A percentile compares a stretch with the other conserved stretches of the same genome.
These are phyloP conservation scores for Fusarium fracticaudum DNA, from an alignment of 2,329 filamentous ascomycete species.

Conservation along the genomic window DNA sequence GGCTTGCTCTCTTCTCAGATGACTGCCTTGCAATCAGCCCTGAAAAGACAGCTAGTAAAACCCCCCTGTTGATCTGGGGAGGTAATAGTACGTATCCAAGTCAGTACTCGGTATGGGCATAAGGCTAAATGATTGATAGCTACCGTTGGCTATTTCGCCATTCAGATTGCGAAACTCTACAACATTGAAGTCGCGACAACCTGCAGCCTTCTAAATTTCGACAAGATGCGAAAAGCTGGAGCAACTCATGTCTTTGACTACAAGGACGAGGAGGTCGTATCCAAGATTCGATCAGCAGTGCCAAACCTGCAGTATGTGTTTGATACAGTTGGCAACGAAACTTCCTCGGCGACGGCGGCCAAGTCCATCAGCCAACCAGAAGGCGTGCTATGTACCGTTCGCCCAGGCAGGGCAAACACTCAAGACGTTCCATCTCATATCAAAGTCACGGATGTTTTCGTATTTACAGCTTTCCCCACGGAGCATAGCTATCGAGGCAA, in stretches of 20 bases:
- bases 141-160: constrained; percentile 30
- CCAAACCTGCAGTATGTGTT: constrained; percentile 50
- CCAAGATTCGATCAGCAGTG: constrained; percentile 45
- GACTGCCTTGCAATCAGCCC: constrained; percentile 46
- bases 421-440: constrained; percentile 45
- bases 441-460: constrained; percentile 54
- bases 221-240: constrained; percentile 44
- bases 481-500: constrained; percentile 48
- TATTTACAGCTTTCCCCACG: constrained; percentile 55
- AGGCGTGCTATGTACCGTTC: constrained; percentile 52
- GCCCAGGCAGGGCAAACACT: constrained; percentile 53
- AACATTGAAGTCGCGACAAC: constrained; percentile 48
- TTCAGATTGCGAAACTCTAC: constrained; percentile 47
- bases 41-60: background rate
- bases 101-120: too few species aligned
- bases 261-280: constrained; percentile 46
- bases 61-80: constrained; percentile 51
- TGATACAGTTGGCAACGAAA: constrained; percentile 53
- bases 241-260: constrained; percentile 54
- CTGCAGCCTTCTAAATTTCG: constrained; percentile 46
- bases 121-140: background rate
- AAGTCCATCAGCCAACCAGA: constrained; percentile 30
- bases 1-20: constrained; percentile 51
- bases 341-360: constrained; percentile 47
- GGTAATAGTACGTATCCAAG: constrained; percentile 46